A percentile compares a stretch with the other conserved stretches of the same genome.
Evolutionary conservation across 2,329 filamentous ascomycete species (phyloP).

Genomic region (Aspergillus proliferans): DNA sequence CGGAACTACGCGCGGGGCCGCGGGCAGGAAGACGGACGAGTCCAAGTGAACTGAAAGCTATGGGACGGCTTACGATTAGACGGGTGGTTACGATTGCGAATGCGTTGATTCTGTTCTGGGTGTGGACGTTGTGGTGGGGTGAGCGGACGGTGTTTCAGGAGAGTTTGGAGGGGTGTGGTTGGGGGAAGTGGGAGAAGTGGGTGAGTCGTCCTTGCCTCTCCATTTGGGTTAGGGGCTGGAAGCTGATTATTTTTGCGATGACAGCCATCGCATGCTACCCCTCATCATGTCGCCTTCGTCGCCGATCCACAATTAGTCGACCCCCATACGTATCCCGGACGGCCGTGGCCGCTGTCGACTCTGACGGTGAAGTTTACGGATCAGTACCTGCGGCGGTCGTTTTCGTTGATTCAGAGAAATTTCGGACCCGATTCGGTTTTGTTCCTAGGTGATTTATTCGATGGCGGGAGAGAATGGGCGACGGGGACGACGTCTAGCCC

Average conservation of each 20-base stretch:
- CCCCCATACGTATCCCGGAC: conserved; percentile 86
- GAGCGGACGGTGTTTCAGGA: conserved; percentile 72
- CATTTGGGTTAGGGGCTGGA: not conserved
- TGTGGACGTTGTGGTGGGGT: conserved; percentile 73
- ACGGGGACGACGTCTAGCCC: conserved; percentile 57
- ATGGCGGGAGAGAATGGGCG: conserved; percentile 92
- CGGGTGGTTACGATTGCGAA: conserved; percentile 49
- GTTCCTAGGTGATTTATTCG: conserved; percentile 91
- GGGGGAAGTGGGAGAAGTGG: conserved; percentile 90
- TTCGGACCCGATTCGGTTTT: conserved; percentile 81
- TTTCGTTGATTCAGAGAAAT: conserved; percentile 66
- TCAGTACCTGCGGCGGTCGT: conserved; percentile 79
- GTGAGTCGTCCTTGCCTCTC: conserved; percentile 46
- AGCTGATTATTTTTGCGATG: not conserved
- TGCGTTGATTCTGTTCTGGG: conserved; percentile 65
- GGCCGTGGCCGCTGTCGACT: conserved; percentile 64
- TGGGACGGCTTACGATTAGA: conserved; percentile 1
- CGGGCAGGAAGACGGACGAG: not conserved
- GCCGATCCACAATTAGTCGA: conserved; percentile 91
- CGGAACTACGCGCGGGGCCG: not conserved
- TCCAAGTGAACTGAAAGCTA: not conserved
- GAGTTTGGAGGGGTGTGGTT: conserved; percentile 66
- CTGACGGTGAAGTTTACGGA: conserved; percentile 72
- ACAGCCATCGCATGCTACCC: conserved; percentile 68
- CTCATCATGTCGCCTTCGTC: conserved; percentile 77